A percentile compares a stretch with the other conserved stretches of the same genome.
Conservation (phyloP, 192 early-diverging fungal species). For the Coemansia aciculifera region DNA sequence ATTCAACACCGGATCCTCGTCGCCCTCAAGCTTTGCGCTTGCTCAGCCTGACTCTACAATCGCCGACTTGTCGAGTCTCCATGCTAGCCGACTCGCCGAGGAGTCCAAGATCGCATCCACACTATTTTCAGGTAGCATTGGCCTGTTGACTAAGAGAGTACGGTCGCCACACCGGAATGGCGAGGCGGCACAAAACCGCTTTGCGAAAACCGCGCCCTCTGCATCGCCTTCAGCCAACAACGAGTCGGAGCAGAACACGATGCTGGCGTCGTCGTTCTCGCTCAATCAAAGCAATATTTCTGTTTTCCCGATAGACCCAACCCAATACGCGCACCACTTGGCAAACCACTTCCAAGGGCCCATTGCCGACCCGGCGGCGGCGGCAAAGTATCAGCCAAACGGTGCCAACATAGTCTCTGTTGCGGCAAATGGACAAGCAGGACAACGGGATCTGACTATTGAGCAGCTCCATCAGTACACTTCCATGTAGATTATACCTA, state of each 20-base stretch:
- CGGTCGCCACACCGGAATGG: not conserved
- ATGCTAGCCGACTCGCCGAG: not conserved
- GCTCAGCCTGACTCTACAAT: not conserved
- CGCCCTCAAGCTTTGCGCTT: not conserved
- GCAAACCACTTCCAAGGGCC: constrained; percentile 3
- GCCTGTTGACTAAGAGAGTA: not conserved
- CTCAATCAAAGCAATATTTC: constrained; percentile 8
- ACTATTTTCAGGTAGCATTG: not conserved
- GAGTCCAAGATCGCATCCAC: not conserved
- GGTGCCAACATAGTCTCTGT: constrained; percentile 29
- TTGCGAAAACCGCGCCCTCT: too few species aligned
- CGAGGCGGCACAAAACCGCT: not conserved
- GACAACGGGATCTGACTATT: constrained; percentile 49
- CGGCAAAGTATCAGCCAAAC: constrained; percentile 8
- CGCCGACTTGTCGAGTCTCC: not conserved
- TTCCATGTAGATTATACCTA: not conserved
- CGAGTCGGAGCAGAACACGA: not conserved
- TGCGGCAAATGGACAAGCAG: constrained; percentile 22
- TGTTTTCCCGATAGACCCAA: not conserved
- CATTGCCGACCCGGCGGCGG: constrained; percentile 9
- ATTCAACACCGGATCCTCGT: not conserved
- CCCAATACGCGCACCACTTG: not conserved
- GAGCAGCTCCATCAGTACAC: constrained; percentile 33
- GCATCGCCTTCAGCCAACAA: not conserved
- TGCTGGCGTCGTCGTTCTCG: constrained; percentile 18